Base-by-base conservation (phyloP, 169 alveolate genomes). In the Plasmodium blacklocki region DNA sequence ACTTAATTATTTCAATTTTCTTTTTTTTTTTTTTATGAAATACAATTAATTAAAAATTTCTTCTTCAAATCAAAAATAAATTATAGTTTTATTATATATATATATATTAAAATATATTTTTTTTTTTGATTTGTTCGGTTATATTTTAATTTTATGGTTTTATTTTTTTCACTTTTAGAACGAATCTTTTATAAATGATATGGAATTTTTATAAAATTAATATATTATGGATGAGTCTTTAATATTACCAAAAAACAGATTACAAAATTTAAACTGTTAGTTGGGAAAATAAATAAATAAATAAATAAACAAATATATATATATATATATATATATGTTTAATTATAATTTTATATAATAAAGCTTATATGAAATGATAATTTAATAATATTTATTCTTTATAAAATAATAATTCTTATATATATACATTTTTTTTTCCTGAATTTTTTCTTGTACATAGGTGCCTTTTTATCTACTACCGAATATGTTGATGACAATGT, bases 231-330 rank as follows among this genome's bases (percentile, higher is more conserved):
- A 62, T 29, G 43, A 64, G 12, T 45, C 71, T 19, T 21, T 64
- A 63, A 47, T 49, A 23, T 39, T 19, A 39, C 14, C 52, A 64
- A 76, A 76, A 64, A 72, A 14, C 60, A 64, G 26, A 76, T 49
- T 76, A 56, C 49, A 62, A 26, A 62, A 64, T 47, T 76, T 76
- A 68, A 76, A 76, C 59, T 67, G 89, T 76, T 60, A 75, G 60
- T n/a, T 52, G 62, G 64, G 3, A 64, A 63, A 76, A 76, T 15
- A 49, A 64, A 60, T 12, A 59, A 21, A 19, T 63, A 29, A 14
- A 67, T 45, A 15, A n/a, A 67, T n/a, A 67, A 2, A 43, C 43
- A 45, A 21, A n/a, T 39, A n/a, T 5, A 8, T 59, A 58, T 39
- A 49, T 76, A 23, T 19, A 45, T 62, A 67, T 14, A 15, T 39